phyloP scores from a whole-genome alignment of 495 filamentous ascomycete species.

The Xylaria castorea region DNA sequence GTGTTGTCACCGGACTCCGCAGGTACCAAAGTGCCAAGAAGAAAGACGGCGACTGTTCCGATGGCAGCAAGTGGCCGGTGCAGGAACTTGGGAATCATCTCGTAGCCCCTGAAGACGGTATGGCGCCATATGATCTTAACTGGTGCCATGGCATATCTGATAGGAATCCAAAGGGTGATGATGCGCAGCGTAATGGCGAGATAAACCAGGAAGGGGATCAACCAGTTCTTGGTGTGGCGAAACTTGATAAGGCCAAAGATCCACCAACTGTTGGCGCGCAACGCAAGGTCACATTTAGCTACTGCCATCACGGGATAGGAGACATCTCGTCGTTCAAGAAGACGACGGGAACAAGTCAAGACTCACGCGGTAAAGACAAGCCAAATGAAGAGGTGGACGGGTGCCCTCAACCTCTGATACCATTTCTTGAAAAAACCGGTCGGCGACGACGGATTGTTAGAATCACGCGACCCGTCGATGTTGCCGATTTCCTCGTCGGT shows the following conservation, averaged over 20 bases:
- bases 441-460: constrained; percentile 11
- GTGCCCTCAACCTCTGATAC: constrained; percentile 33
- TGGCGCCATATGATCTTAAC: constrained; percentile 70
- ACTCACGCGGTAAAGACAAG: constrained; percentile 45
- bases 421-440: constrained; percentile 14
- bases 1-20: constrained; percentile 76
- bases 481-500: constrained; percentile 51
- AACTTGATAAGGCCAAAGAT: constrained; percentile 79
- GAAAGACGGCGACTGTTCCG: constrained; percentile 69
- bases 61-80: constrained; percentile 65
- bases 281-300: constrained; percentile 7
- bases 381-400: constrained; percentile 38
- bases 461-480: constrained; percentile 31
- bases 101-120: constrained; percentile 60
- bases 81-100: constrained; percentile 65
- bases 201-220: constrained; percentile 84
- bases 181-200: constrained; percentile 76
- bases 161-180: constrained; percentile 74
- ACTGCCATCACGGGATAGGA: constrained; percentile 25
- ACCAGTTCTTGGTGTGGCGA: constrained; percentile 76
- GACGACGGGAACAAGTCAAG: constrained; percentile 17
- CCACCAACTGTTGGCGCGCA: constrained; percentile 72
- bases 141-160: constrained; percentile 68
- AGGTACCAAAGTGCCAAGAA: constrained; percentile 77
- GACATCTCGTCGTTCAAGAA: constrained; percentile 24